Base-by-base conservation (phyloP, 2,329 filamentous ascomycete genomes). In the Microdochium nivale region DNA sequence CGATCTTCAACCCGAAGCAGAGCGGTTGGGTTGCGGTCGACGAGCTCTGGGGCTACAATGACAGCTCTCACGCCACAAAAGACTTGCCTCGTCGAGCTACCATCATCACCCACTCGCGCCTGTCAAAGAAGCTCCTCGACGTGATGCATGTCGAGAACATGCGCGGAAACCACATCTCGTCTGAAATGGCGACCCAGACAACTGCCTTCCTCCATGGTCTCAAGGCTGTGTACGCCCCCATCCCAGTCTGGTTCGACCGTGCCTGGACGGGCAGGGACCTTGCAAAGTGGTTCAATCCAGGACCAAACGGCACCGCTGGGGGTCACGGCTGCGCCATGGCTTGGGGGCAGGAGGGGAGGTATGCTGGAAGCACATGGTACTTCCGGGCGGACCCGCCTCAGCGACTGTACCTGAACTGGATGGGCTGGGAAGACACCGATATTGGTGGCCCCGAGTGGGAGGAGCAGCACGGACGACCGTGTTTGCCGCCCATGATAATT, bases 131-230 rank as follows among this genome's bases (percentile, higher is more conserved):
- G 25, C 74, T 92, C 2, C 73, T 92, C 32, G 79, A 88, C 58
- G 77, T 84, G 55, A 91, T 91, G 87, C 87, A 92, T 62, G 77
- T 81, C 32, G 88, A 91, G 65, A 88, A 87, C 50, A 74, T 86
- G 56, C 76, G 79, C 14, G 85, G 86, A 56, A 86, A 87, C 60
- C 86, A 90, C 62, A 83, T 91, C 60, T 86, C 85, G 53, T 87
- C 87, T 0, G 88, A 92, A 64, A 90, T 92, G 87, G 87, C 84
- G 54, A 82, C 87, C 1, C 83, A 86, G 51, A 86, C 86, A 0
- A 79, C 86, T 25, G 82, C 86, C 0, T 75, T 92, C 19, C 80
- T 90, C 55, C 87, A 94, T 63, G 87, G 88, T 5, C 73, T 91
- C 48, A 92, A 92, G 69, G 83, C 86, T 3, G 84, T 90, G 3